Evolutionary conservation across 768 basidiomycete species (phyloP).

Genomic region (Leccinum fibrillosum): DNA sequence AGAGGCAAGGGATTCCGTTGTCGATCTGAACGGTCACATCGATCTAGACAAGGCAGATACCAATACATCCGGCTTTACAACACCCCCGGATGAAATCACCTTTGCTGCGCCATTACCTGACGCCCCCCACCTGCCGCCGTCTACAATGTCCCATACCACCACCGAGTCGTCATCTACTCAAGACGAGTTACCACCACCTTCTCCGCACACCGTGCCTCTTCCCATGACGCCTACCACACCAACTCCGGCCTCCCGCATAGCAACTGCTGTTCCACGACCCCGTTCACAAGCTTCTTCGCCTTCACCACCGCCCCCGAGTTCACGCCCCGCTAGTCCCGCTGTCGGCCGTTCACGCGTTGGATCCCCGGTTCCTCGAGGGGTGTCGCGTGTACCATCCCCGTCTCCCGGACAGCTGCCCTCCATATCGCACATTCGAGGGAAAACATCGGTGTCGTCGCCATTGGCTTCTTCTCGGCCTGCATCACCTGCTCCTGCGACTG

Average conservation of each 20-base stretch:
- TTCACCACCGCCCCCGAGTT: slow-evolving; percentile 27
- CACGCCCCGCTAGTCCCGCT: slow-evolving; percentile 30
- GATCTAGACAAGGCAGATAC: slow-evolving; percentile 9
- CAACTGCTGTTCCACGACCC: slow-evolving; percentile 30
- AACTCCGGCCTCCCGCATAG: slow-evolving; percentile 23
- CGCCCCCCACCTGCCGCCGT: neutral
- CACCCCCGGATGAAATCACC: slow-evolving; percentile 22
- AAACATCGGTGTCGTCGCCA: slow-evolving; percentile 21
- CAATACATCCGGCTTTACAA: slow-evolving; percentile 13
- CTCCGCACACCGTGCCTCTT: slow-evolving; percentile 22
- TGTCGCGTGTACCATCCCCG: slow-evolving; percentile 10
- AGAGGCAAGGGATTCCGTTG: slow-evolving; percentile 4
- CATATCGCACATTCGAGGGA: slow-evolving; percentile 14
- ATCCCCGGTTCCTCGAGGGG: slow-evolving; percentile 18
- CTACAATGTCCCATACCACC: neutral
- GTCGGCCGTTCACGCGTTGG: slow-evolving; percentile 23
- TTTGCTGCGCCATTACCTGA: slow-evolving; percentile 15
- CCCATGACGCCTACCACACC: slow-evolving; percentile 24
- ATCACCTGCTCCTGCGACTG: slow-evolving; percentile 31
- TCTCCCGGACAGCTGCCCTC: slow-evolving; percentile 7
- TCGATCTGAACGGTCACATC: slow-evolving; percentile 2
- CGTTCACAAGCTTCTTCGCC: slow-evolving; percentile 30
- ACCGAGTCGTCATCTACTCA: slow-evolving; percentile 1
- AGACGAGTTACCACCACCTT: slow-evolving; percentile 10
- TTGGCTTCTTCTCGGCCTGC: slow-evolving; percentile 34